phyloP scores from a whole-genome alignment of 352 stramenopile species.

The Globisporangium apiculatum region DNA sequence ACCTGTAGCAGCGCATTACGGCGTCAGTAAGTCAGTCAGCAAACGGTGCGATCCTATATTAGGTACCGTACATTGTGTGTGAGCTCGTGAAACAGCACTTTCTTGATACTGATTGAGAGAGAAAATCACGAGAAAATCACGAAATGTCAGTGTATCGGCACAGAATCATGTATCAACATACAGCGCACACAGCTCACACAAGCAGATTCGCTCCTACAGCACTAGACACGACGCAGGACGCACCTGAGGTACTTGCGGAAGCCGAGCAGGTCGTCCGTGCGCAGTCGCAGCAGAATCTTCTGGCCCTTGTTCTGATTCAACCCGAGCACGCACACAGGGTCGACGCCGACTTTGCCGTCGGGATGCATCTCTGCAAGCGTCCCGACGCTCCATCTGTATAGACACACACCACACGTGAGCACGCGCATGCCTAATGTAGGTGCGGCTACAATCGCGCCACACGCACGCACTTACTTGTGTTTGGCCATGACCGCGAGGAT shows the following conservation, averaged over 20 bases:
- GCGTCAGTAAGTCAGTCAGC: not conserved
- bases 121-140: not conserved
- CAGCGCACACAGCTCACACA: too few species aligned
- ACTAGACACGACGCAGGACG: not conserved
- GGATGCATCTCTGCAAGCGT: slow-evolving; percentile 85
- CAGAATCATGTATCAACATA: too few species aligned
- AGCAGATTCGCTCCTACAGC: too few species aligned
- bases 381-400: slow-evolving; percentile 75
- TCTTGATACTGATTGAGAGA: slow-evolving; percentile 64
- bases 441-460: not conserved
- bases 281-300: slow-evolving; percentile 91
- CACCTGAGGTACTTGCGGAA: slow-evolving; percentile 87
- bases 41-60: not conserved
- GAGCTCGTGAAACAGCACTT: slow-evolving; percentile 93
- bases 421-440: too few species aligned
- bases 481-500: slow-evolving; percentile 87
- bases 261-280: slow-evolving; percentile 91
- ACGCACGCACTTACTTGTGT: slow-evolving; percentile 50
- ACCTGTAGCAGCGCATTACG: slow-evolving; percentile 19
- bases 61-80: slow-evolving; percentile 83
- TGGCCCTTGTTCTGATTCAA: slow-evolving; percentile 94
- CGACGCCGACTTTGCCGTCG: slow-evolving; percentile 86
- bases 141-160: not conserved
- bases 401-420: not conserved
- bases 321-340: slow-evolving; percentile 86